Percentiles rank a stretch among this genome's conserved stretches.
These are phyloP conservation scores for Ceratobasidium sp. DNA, from an alignment of 1,284 basidiomycete species.

Conservation along the genomic window DNA sequence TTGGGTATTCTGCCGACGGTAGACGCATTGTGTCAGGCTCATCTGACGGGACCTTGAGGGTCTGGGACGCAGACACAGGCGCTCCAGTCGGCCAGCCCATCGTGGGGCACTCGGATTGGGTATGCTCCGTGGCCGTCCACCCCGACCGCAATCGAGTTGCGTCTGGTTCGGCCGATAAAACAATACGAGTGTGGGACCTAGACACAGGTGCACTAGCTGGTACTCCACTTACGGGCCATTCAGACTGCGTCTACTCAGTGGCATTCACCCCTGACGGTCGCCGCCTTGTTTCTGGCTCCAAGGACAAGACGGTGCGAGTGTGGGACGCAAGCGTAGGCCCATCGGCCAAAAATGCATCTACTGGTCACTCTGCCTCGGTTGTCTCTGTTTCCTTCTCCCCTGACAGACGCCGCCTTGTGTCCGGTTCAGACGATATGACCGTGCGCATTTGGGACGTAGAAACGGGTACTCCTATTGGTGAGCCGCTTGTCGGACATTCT, in stretches of 20 bases:
- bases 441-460: constrained; percentile 7
- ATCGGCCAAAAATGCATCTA: neutral
- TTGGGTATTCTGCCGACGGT: constrained; percentile 39
- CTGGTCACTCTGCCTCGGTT: neutral
- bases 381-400: neutral
- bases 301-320: too few relatives aligned
- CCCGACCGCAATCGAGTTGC: constrained; percentile 11
- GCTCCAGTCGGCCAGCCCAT: neutral
- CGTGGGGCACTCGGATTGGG: neutral
- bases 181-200: constrained; percentile 40
- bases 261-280: neutral
- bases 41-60: constrained; percentile 17
- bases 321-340: constrained; percentile 38
- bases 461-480: neutral
- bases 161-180: constrained; percentile 39
- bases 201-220: constrained; percentile 12
- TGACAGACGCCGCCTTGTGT: constrained; percentile 8
- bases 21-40: constrained; percentile 39
- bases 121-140: constrained; percentile 30
- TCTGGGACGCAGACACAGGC: constrained; percentile 25
- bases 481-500: too few relatives aligned
- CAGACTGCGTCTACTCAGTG: neutral
- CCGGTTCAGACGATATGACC: neutral
- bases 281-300: constrained; percentile 23
- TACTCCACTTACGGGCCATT: neutral